Evolutionary conservation across 192 early-diverging fungal species (phyloP), one percentile per base, ranked within the genome.

Genomic region (Coemansia sp.): DNA sequence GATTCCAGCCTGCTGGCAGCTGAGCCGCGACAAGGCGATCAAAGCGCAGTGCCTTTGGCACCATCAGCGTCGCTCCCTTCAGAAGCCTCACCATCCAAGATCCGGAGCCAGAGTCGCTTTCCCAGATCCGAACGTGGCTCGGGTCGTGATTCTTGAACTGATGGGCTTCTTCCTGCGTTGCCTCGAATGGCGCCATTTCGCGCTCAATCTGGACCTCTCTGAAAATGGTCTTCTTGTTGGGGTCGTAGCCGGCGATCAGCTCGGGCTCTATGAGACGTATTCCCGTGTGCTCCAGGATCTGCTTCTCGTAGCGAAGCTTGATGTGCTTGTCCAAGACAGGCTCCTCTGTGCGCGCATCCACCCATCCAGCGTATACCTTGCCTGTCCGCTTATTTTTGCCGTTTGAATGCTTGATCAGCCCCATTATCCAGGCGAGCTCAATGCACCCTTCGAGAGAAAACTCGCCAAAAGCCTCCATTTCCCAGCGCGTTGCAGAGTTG

Each of bases 381-480:
- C 82, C 83, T 9, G 55, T 64, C 60, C 85, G 84, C 82, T 91
- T 91, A 62, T 22, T 25, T n/a, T 47, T 9, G 7, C 20, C 36
- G 18, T 51, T 6, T 13, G 7, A 28, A 22, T 49, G 53, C 69
- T 89, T 90, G 83, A 98, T 92, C 58, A 88, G 89, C 42, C 93
- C 93, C 94, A 96, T 96, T 69, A 98, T 90, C 93, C 95, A 95
- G 10, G 95, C 93, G 87, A 98, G 87, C 81, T 98, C 95, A 51
- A 95, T 91, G 70, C 91, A 93, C 24, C 93, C 75, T 30, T 78
- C 75, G 19, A 72, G 67, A 57, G 75, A 78, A 24, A 73, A 67
- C 67, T 72, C 71, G 66, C 95, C 95, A 47, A 83, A 75, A 39
- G 92, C 86, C 73, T 98, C 95, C 90, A 98, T 94, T 72, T 98